phyloP scores from a whole-genome alignment of 257 asterid genomes.

The Primulina eburnea region DNA sequence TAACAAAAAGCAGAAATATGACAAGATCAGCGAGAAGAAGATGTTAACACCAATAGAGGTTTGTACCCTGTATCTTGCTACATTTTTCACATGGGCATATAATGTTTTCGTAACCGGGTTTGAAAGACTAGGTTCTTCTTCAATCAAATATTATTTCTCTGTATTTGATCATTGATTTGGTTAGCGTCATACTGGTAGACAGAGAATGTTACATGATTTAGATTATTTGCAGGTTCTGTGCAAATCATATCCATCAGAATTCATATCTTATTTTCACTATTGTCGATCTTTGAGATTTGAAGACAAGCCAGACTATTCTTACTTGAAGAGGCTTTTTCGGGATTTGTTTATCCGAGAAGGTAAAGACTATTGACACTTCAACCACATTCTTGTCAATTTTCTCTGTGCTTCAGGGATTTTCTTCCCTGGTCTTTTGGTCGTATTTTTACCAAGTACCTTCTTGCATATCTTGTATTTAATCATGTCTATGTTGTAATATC shows the following conservation, averaged over 20 bases:
- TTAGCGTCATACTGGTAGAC: constrained; percentile 9
- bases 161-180: constrained; percentile 15
- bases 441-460: constrained; percentile 17
- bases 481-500: constrained; percentile 15
- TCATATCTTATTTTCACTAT: constrained; percentile 84
- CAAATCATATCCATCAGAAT: constrained; percentile 83
- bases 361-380: constrained; percentile 24
- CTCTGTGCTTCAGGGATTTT: constrained; percentile 6
- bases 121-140: constrained; percentile 13
- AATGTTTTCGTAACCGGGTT: not conserved
- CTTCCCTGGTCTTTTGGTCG: constrained; percentile 9
- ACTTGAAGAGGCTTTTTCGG: constrained; percentile 86
- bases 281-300: constrained; percentile 89
- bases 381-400: constrained; percentile 1
- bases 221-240: constrained; percentile 60
- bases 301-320: constrained; percentile 91
- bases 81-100: constrained; percentile 17
- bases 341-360: constrained; percentile 94
- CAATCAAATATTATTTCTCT: not conserved
- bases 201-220: constrained; percentile 8
- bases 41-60: constrained; percentile 93
- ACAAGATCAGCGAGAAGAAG: constrained; percentile 89
- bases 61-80: constrained; percentile 20
- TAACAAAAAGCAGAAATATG: constrained; percentile 93
- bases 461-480: constrained; percentile 14